Percentiles rank a stretch among this genome's conserved stretches.
Conservation (phyloP, 2,329 filamentous ascomycete species). For the Ciborinia camelliae region DNA sequence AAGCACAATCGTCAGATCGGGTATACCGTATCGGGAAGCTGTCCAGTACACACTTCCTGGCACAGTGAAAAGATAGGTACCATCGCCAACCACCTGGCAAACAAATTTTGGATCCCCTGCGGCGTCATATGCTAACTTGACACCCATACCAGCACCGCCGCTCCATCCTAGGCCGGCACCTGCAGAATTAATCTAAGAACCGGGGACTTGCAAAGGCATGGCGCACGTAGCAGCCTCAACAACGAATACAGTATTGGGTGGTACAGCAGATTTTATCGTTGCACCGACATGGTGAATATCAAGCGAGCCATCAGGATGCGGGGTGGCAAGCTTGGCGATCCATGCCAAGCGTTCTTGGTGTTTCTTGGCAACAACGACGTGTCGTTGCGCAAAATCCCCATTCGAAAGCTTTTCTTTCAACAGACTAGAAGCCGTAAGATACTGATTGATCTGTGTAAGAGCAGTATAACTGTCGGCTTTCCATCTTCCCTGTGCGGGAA, state of each 20-base stretch:
- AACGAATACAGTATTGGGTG: neutral
- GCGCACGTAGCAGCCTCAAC: neutral
- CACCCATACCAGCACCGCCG: slow-evolving; percentile 67
- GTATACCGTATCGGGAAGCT: slow-evolving; percentile 58
- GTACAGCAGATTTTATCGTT: neutral
- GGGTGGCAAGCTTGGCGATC: neutral
- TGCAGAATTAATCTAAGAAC: slow-evolving; percentile 53
- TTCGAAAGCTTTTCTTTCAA: too few relatives aligned
- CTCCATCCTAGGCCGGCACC: slow-evolving; percentile 61
- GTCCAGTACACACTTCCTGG: slow-evolving; percentile 66
- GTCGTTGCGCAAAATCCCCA: slow-evolving; percentile 22
- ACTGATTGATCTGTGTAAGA: slow-evolving; percentile 63
- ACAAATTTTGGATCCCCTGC: slow-evolving; percentile 39
- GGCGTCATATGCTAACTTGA: slow-evolving; percentile 58
- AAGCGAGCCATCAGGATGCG: neutral
- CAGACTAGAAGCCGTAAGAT: slow-evolving; percentile 51
- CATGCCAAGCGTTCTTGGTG: neutral
- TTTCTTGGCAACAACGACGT: slow-evolving; percentile 18
- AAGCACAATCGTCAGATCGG: slow-evolving; percentile 58
- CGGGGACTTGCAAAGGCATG: slow-evolving; percentile 55
- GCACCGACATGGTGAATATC: slow-evolving; percentile 1
- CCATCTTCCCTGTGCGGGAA: slow-evolving; percentile 60
- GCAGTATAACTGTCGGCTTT: slow-evolving; percentile 60
- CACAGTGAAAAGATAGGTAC: slow-evolving; percentile 60
- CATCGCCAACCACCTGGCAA: slow-evolving; percentile 61